Percentiles rank a stretch among this genome's conserved stretches.
phyloP scores from a whole-genome alignment of 116 monocot species.

The Thalassia testudinum region DNA sequence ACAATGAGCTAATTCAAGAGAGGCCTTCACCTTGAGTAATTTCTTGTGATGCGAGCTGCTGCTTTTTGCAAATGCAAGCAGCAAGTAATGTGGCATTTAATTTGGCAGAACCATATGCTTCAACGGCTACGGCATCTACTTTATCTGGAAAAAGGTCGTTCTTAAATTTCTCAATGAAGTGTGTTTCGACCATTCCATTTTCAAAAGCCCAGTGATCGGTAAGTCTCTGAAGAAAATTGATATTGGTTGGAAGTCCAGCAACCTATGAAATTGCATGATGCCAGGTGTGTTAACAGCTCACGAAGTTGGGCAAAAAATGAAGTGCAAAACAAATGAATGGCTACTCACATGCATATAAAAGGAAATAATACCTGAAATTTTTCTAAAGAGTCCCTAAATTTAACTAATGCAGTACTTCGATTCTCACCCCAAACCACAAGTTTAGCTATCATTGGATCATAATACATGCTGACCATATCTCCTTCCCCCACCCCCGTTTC shows the following conservation, averaged over 20 bases:
- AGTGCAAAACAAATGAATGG: too few species aligned
- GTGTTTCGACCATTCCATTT: constrained; percentile 81
- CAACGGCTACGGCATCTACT: constrained; percentile 9
- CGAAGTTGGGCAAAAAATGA: too few species aligned
- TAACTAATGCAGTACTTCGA: constrained; percentile 63
- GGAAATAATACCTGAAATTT: constrained; percentile 69
- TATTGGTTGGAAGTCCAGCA: constrained; percentile 94
- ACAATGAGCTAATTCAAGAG: constrained; percentile 6
- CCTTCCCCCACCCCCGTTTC: constrained; percentile 95
- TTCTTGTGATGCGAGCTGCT: constrained; percentile 25
- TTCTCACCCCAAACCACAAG: constrained; percentile 97
- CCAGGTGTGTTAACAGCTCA: too few species aligned
- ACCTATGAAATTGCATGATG: constrained; percentile 25
- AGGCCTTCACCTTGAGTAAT: constrained; percentile 34
- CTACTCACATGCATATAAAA: not conserved
- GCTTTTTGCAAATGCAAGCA: constrained; percentile 69
- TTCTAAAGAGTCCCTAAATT: constrained; percentile 60
- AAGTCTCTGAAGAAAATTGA: constrained; percentile 66
- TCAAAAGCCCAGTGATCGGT: constrained; percentile 87
- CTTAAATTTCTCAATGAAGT: constrained; percentile 85
- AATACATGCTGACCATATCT: constrained; percentile 81
- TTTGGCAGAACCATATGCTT: constrained; percentile 26
- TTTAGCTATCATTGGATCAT: constrained; percentile 99
- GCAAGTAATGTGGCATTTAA: constrained; percentile 53
- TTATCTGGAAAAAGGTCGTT: constrained; percentile 46